Evolutionary conservation across 495 filamentous ascomycete species (phyloP).

Genomic region (Mycothermus thermophilus): DNA sequence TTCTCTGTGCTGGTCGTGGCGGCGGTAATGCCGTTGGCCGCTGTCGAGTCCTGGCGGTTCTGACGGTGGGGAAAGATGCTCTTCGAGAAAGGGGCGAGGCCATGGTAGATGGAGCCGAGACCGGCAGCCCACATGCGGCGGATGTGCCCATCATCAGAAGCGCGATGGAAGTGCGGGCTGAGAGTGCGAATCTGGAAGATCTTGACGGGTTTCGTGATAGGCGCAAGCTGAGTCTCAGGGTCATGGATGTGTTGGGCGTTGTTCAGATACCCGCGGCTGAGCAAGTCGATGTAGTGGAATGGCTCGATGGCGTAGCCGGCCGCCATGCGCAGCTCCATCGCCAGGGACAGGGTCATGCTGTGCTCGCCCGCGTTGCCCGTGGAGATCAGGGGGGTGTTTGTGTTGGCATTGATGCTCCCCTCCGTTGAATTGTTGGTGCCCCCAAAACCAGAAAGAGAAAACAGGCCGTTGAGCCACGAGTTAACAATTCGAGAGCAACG

Average conservation of each 20-base stretch:
- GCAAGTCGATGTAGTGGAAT: conserved; percentile 17
- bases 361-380: conserved; percentile 24
- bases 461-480: conserved; percentile 15
- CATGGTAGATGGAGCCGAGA: conserved; percentile 16
- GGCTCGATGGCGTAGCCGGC: conserved; percentile 23
- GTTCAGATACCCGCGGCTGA: conserved; percentile 1
- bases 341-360: conserved; percentile 20
- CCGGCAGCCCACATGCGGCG: conserved; percentile 13
- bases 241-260: background rate
- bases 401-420: background rate
- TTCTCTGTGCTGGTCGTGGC: no score
- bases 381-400: conserved; percentile 2
- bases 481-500: conserved; percentile 19
- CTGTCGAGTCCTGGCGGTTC: no score
- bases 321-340: conserved; percentile 12
- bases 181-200: conserved; percentile 16
- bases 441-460: no score
- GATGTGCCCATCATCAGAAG: conserved; percentile 12
- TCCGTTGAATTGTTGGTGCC: background rate
- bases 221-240: background rate
- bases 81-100: conserved; percentile 1
- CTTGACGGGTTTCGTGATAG: conserved; percentile 4
- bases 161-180: conserved; percentile 18
- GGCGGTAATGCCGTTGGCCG: no score
- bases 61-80: no score